Base-by-base conservation (phyloP, 768 basidiomycete genomes). In the Lactifluus subvellereus region DNA sequence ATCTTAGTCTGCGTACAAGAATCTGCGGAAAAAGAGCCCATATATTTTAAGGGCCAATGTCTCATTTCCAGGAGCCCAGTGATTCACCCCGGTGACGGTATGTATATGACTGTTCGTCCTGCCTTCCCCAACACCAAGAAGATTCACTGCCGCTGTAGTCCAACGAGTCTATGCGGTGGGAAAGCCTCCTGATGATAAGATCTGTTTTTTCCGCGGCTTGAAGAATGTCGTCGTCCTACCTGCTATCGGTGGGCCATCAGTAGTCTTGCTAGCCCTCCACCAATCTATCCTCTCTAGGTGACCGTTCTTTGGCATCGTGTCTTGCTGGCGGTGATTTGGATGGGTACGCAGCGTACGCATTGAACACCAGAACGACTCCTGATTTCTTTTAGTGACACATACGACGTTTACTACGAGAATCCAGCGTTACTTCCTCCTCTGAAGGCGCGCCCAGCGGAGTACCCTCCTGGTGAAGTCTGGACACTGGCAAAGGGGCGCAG, bases 251-350 rank as follows among this genome's bases (percentile, higher is more conserved):
- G 42, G 14, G 40, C 10, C 32, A 30, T 11, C 10, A 16, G 4
- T 2, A 2, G 1, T 2, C 40, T 9, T 35, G 2, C 7, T 4
- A 20, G 2, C 4, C 1, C 18, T 0, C 16, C 22, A 8, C 40
- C 4, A 35, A 10, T 54, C 48, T 3, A 11, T 58, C 5, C 22
- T n/a, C 32, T 62, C 50, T 66, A 89, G 87, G 86, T 6, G 60
- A 68, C 1, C 81, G 87, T 42, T 86, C 88, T 0, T 69, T 90
- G 47, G 80, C 89, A 10, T 88, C 87, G 2, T 83, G 81, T 64
- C 77, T 91, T 16, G 86, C 81, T 10, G 89, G 89, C 40, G 89
- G 89, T 0, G 89, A 91, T 74, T 74, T 91, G n/a, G 89, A 91
- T 60, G 89, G 89, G 87, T 88, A 70, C 30, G 38, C 22, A 22